Evolutionary conservation across 805 yeast species (phyloP).

Genomic region (Komagataella mondaviorum): DNA sequence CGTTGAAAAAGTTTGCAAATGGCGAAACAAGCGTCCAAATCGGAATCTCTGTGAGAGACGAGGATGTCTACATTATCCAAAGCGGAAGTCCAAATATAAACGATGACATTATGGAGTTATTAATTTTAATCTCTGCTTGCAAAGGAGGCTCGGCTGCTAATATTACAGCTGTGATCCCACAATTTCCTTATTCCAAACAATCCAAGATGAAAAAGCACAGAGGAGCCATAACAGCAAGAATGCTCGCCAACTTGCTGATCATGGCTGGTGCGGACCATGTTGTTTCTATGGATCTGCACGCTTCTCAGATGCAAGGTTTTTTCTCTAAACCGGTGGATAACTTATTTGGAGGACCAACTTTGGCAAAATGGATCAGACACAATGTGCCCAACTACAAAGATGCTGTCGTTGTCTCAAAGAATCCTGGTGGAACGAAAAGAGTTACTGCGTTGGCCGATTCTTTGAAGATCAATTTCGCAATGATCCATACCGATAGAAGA

Average conservation of each 20-base stretch:
- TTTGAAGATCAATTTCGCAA: constrained; percentile 89
- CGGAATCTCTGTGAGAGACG: constrained; percentile 91
- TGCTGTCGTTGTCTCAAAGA: constrained; percentile 95
- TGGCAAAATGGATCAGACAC: constrained; percentile 91
- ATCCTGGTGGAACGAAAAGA: constrained; percentile 97
- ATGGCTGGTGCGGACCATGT: constrained; percentile 99
- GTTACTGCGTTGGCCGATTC: constrained; percentile 98
- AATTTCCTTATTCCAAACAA: constrained; percentile 95
- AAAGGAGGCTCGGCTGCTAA: constrained; percentile 97
- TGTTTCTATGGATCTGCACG: constrained; percentile 91
- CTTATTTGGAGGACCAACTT: constrained; percentile 89
- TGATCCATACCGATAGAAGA: constrained; percentile 97
- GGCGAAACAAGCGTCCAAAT: constrained; percentile 97
- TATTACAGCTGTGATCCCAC: constrained; percentile 94
- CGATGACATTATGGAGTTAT: constrained; percentile 92
- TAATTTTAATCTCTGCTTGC: constrained; percentile 89
- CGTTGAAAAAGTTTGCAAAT: constrained; percentile 84
- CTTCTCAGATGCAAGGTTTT: constrained; percentile 98
- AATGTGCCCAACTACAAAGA: constrained; percentile 74
- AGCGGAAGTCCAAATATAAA: constrained; percentile 80
- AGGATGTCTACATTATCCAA: constrained; percentile 89
- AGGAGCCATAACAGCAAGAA: constrained; percentile 97
- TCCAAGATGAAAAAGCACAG: constrained; percentile 97
- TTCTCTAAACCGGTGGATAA: constrained; percentile 96
- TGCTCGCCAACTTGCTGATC: constrained; percentile 87